Evolutionary conservation across 805 yeast species (phyloP).

Genomic region (Wickerhamomyces chaumierensis): DNA sequence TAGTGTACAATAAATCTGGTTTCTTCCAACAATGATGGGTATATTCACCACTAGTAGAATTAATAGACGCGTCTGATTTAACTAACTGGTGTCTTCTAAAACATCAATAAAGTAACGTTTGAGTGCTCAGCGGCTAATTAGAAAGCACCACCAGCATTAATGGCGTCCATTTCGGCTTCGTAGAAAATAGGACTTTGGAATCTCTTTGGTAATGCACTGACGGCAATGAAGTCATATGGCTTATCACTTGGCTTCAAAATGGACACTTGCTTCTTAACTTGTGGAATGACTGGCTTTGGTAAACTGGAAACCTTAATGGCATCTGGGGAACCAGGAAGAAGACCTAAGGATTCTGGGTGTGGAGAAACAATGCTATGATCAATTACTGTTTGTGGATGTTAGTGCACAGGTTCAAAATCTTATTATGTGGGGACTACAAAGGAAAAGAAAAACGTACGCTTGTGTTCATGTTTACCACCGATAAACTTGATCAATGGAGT

Average conservation of each 20-base stretch:
- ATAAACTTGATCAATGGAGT: conserved; percentile 73
- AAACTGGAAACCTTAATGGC: conserved; percentile 15
- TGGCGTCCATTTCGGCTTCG: conserved; percentile 62
- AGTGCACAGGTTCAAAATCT: conserved; percentile 22
- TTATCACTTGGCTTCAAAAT: conserved; percentile 45
- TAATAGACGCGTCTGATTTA: too few species aligned
- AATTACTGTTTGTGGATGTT: conserved; percentile 13
- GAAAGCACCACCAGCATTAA: conserved; percentile 74
- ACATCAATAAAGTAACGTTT: not conserved
- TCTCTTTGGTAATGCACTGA: conserved; percentile 60
- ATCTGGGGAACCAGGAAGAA: conserved; percentile 25
- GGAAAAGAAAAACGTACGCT: conserved; percentile 27
- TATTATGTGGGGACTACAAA: too few species aligned
- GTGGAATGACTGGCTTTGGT: conserved; percentile 11
- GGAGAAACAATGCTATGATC: conserved; percentile 18
- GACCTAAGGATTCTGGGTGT: conserved; percentile 33
- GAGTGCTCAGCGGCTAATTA: not conserved
- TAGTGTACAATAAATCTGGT: too few species aligned
- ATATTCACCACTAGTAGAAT: too few species aligned
- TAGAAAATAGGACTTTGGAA: conserved; percentile 58
- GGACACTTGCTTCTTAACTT: conserved; percentile 8
- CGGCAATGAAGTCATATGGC: conserved; percentile 32
- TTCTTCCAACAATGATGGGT: too few species aligned
- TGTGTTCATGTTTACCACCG: conserved; percentile 61
- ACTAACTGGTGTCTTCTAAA: too few species aligned